phyloP scores from a whole-genome alignment of 2,329 filamentous ascomycete genomes.

The Ramularia collo-cygni region DNA sequence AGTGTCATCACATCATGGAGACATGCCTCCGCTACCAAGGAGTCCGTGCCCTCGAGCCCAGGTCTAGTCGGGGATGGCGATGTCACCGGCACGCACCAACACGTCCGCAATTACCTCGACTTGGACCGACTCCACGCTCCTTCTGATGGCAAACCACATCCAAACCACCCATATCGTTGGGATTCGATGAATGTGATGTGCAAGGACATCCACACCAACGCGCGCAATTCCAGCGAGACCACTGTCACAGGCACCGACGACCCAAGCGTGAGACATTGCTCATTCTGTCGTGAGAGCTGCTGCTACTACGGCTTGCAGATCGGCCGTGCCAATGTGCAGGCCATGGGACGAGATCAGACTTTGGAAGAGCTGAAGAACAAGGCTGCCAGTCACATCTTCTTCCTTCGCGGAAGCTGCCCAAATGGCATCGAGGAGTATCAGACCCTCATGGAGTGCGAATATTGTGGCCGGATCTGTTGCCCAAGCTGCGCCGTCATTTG shows the following conservation, averaged over 20 bases:
- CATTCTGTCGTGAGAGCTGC: neutral
- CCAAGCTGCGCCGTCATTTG: neutral
- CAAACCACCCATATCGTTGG: slow-evolving; percentile 12
- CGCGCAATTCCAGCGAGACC: neutral
- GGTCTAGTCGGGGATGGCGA: neutral
- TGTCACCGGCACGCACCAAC: slow-evolving; percentile 1
- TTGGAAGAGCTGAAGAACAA: neutral
- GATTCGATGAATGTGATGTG: slow-evolving; percentile 13
- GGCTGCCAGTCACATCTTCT: neutral
- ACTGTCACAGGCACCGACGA: neutral
- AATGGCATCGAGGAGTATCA: neutral
- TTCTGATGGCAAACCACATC: slow-evolving; percentile 7
- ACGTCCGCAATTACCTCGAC: slow-evolving; percentile 9
- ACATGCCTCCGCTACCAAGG: neutral
- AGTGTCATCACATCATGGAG: neutral
- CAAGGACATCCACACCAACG: slow-evolving; percentile 5
- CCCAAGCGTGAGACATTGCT: neutral
- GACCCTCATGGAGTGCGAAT: neutral
- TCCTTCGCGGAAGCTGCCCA: neutral
- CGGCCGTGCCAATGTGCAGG: neutral
- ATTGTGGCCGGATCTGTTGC: neutral
- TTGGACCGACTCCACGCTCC: slow-evolving; percentile 8
- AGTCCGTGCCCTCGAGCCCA: neutral
- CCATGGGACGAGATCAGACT: neutral
- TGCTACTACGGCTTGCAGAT: slow-evolving; percentile 1